Evolutionary conservation across 2,329 filamentous ascomycete genomes (phyloP), one percentile per base, ranked within the genome.

Genomic region (Fusarium albosuccineum): DNA sequence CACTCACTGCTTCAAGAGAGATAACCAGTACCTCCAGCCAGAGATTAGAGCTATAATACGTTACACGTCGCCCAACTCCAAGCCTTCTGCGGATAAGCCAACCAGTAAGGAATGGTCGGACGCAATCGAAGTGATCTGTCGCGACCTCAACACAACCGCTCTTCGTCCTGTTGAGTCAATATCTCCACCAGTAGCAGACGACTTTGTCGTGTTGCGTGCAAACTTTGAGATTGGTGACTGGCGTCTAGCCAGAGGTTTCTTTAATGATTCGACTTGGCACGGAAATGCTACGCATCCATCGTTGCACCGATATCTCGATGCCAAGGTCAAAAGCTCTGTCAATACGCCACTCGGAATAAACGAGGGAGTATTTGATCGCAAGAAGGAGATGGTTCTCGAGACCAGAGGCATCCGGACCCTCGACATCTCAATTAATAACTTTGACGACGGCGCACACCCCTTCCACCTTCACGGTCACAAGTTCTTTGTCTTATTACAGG

Each of bases 401-500:
- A 80, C 83, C 3, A 76, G 78, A 1, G 84, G 87, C 51, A 80
- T 87, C 29, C 80, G 86, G 30, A 81, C 81, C 36, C 81, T 87
- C 36, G 86, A 87, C 2, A 83, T 86, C 29, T 81, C 88, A 64
- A 89, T 89, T 74, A 88, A 88, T 46, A 70, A 84, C 42, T 88
- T 86, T 7, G 87, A 90, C 73, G 81, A 90, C 42, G 71, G 78
- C 6, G 74, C 73, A 1, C 78, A 80, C 22, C 78, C 77, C 0
- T 80, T 80, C 33, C 88, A 91, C 75, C 78, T 91, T 0, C 89
- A 90, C 74, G 87, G 87, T 0, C 85, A 88, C 74, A 81, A 81
- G 42, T 87, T 89, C 76, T 86, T 86, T 67, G 78, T 86, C 39
- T 68, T 80, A 1, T 39, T 69, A 0, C 77, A 79, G 37, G 78